A percentile compares a stretch with the other conserved stretches of the same genome.
phyloP scores from a whole-genome alignment of 169 alveolate genomes.

The Sarcocystis neurona region DNA sequence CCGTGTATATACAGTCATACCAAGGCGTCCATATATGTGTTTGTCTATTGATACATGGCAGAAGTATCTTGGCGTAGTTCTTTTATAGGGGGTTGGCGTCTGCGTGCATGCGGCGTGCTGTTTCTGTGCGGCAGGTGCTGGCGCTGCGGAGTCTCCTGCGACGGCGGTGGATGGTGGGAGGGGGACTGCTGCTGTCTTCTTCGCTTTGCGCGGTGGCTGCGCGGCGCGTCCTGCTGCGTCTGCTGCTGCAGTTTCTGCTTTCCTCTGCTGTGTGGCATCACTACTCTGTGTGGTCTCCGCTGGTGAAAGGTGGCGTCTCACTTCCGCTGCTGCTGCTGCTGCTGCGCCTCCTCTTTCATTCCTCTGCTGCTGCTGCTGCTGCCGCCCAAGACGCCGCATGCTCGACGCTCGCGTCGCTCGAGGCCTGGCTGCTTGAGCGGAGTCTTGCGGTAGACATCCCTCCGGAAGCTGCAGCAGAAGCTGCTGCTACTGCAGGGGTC shows the following conservation, averaged over 20 bases:
- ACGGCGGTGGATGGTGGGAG: background rate
- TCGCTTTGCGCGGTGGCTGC: background rate
- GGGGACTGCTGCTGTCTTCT: background rate
- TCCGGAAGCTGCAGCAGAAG: background rate
- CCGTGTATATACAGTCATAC: no score
- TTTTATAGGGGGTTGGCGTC: no score
- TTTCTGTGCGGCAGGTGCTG: background rate
- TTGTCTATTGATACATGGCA: no score
- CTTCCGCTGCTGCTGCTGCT: slow-evolving; percentile 5
- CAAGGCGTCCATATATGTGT: no score
- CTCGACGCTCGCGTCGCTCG: background rate
- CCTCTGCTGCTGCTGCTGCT: background rate
- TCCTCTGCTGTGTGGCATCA: background rate
- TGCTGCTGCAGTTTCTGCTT: background rate
- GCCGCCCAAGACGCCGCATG: background rate
- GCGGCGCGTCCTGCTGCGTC: background rate
- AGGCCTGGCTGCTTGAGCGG: background rate
- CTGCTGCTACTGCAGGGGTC: no score
- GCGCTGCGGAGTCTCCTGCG: background rate
- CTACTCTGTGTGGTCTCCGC: slow-evolving; percentile 5
- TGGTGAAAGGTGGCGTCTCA: background rate
- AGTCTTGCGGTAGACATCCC: background rate
- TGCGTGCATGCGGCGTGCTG: no score
- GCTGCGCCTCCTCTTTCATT: background rate
- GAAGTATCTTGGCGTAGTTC: no score